These are phyloP conservation scores for Botrytis cinerea DNA, from an alignment of 2,329 filamentous ascomycete species.

Conservation along the genomic window DNA sequence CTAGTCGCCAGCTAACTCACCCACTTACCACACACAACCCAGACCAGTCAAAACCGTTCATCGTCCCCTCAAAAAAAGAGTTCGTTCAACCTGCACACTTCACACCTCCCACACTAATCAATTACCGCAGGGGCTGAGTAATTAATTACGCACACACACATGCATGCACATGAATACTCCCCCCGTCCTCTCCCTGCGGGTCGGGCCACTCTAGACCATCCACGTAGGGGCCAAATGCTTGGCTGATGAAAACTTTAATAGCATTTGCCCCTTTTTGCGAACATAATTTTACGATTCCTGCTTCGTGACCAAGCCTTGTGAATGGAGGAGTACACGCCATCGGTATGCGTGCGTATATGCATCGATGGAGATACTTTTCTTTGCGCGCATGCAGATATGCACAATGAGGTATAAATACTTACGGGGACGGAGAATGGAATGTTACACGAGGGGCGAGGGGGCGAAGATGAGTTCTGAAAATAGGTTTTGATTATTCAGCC, in stretches of 20 bases:
- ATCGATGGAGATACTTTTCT: background rate
- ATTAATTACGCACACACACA: background rate
- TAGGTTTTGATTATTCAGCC: background rate
- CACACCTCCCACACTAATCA: background rate
- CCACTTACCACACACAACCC: background rate
- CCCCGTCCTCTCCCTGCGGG: background rate
- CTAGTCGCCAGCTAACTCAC: background rate
- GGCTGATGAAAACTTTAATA: background rate
- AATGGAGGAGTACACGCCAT: background rate
- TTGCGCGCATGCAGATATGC: background rate
- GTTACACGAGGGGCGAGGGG: background rate
- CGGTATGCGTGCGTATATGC: background rate
- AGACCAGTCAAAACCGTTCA: background rate
- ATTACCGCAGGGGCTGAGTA: background rate
- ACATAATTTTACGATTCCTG: background rate
- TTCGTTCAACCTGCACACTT: background rate
- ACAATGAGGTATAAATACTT: constrained; percentile 7
- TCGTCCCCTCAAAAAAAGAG: background rate
- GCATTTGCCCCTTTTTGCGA: background rate
- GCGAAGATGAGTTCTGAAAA: background rate
- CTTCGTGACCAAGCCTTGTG: background rate
- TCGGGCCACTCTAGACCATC: constrained; percentile 13
- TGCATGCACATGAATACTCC: background rate
- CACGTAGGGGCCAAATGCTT: background rate
- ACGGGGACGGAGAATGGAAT: background rate